Evolutionary conservation across 139 green algal genomes (phyloP).

Genomic region (Picochlorum sp.): DNA sequence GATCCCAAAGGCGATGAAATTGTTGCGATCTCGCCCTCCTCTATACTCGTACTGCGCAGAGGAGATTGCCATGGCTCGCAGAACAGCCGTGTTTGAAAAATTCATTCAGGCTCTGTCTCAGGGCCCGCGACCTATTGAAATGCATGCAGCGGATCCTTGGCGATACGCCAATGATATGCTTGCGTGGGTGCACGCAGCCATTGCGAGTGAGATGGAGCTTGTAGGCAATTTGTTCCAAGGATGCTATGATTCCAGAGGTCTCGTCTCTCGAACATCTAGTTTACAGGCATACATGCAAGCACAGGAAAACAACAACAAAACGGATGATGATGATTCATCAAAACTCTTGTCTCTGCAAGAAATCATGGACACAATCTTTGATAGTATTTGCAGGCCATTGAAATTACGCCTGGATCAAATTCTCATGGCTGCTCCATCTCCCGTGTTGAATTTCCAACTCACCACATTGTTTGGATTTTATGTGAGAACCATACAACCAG

Average conservation of each 20-base stretch:
- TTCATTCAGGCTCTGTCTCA: conserved; percentile 76
- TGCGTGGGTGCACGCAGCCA: conserved; percentile 86
- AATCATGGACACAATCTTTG: conserved; percentile 87
- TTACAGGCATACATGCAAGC: neutral
- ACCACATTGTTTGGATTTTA: conserved; percentile 81
- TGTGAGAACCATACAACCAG: conserved; percentile 29
- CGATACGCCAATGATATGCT: conserved; percentile 91
- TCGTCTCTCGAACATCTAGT: neutral
- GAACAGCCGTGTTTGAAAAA: conserved; percentile 86
- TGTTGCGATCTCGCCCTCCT: conserved; percentile 68
- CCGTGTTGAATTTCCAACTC: conserved; percentile 73
- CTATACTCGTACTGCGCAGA: conserved; percentile 95
- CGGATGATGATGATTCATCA: neutral
- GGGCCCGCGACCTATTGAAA: conserved; percentile 88
- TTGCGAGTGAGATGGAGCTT: conserved; percentile 86
- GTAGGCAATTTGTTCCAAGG: conserved; percentile 72
- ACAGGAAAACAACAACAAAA: too few species aligned
- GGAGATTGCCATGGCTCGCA: conserved; percentile 70
- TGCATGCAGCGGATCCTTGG: conserved; percentile 88
- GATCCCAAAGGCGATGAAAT: conserved; percentile 67
- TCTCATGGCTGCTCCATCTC: conserved; percentile 58
- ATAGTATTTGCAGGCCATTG: conserved; percentile 89
- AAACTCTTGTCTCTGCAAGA: conserved; percentile 30
- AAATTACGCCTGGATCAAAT: conserved; percentile 73
- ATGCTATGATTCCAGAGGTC: conserved; percentile 25